Conservation (phyloP, 495 filamentous ascomycete genomes). For the Parmelia sp. region DNA sequence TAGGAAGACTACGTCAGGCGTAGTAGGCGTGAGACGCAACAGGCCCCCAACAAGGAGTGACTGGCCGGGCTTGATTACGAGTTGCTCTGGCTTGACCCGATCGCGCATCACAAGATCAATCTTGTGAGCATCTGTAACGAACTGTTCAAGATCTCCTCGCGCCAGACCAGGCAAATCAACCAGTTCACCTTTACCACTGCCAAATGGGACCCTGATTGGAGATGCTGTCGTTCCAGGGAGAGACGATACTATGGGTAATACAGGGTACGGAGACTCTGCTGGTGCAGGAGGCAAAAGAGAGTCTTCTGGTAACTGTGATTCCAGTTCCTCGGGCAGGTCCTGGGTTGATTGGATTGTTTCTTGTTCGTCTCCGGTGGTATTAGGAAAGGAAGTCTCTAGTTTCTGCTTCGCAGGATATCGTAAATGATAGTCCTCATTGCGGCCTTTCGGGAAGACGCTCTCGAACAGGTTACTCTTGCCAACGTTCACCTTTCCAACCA, state of each 20-base stretch:
- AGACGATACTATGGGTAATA: slow-evolving; percentile 75
- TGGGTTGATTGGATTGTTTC: not conserved
- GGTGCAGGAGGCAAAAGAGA: slow-evolving; percentile 68
- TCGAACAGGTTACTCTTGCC: slow-evolving; percentile 91
- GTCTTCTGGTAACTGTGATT: not conserved
- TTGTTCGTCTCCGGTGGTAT: not conserved
- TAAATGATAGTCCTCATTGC: slow-evolving; percentile 16
- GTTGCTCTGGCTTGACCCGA: slow-evolving; percentile 60
- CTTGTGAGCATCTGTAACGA: slow-evolving; percentile 59
- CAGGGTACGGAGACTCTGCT: slow-evolving; percentile 64
- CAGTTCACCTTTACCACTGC: slow-evolving; percentile 78
- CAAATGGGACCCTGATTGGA: slow-evolving; percentile 84
- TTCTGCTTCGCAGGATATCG: slow-evolving; percentile 11
- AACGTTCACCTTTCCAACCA: slow-evolving; percentile 96
- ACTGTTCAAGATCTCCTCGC: slow-evolving; percentile 60
- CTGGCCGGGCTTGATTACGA: slow-evolving; percentile 65
- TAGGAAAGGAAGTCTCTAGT: not conserved
- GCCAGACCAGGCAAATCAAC: slow-evolving; percentile 87
- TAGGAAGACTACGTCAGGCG: slow-evolving; percentile 55
- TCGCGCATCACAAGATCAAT: slow-evolving; percentile 67
- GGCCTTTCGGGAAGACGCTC: slow-evolving; percentile 74
- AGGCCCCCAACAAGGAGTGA: slow-evolving; percentile 79
- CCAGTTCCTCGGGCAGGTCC: not conserved
- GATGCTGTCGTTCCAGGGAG: slow-evolving; percentile 91
- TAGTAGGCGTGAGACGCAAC: slow-evolving; percentile 75